Evolutionary conservation across 2,329 filamentous ascomycete genomes (phyloP).

Genomic region (Phaeosphaeriaceae sp.): DNA sequence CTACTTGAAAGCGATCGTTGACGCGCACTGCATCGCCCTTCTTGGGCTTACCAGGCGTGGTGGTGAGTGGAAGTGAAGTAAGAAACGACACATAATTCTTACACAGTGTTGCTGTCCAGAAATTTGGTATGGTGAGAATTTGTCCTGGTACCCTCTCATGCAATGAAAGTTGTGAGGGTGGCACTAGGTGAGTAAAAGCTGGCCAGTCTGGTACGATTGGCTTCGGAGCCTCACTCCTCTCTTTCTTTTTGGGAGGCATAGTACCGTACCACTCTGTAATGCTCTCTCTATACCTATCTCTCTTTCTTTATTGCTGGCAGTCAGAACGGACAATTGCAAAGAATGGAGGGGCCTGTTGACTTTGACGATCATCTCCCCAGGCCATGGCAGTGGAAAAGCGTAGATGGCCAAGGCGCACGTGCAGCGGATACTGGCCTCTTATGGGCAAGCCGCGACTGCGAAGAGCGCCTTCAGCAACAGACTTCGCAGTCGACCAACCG

Average conservation of each 20-base stretch:
- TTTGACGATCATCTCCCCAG: too few species aligned
- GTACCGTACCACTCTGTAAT: background rate
- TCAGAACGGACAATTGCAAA: too few species aligned
- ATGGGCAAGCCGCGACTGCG: constrained; percentile 7
- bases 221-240: constrained; percentile 4
- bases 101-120: constrained; percentile 78
- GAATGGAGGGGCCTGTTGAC: too few species aligned
- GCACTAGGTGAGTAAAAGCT: constrained; percentile 70
- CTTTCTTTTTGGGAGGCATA: constrained; percentile 45
- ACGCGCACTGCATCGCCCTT: constrained; percentile 81
- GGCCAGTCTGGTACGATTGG: constrained; percentile 68
- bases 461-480: constrained; percentile 5
- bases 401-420: constrained; percentile 15
- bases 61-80: constrained; percentile 71
- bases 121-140: constrained; percentile 74
- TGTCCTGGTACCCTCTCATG: constrained; percentile 66
- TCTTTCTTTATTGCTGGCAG: background rate
- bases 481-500: constrained; percentile 4
- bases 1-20: constrained; percentile 86
- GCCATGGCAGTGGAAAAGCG: background rate
- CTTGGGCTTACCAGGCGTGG: constrained; percentile 79
- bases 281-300: background rate
- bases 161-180: constrained; percentile 68
- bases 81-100: constrained; percentile 78
- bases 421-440: constrained; percentile 17